phyloP scores from a whole-genome alignment of 306 rosid genomes.

The Morella rubra region DNA sequence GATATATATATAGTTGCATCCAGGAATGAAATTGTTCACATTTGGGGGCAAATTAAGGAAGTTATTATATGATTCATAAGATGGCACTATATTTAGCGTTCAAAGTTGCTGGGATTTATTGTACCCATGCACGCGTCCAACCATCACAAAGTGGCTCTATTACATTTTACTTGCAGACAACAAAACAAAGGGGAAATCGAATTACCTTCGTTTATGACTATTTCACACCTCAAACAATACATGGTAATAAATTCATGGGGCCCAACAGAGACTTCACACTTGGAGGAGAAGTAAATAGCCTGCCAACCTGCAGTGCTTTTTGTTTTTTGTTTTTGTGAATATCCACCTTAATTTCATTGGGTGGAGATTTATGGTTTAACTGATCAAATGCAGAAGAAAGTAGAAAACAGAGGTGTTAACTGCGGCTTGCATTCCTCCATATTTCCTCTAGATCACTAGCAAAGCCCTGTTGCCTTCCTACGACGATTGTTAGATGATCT shows the following conservation, averaged over 20 bases:
- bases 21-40: no score
- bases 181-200: not conserved
- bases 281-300: not conserved
- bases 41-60: no score
- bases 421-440: conserved; percentile 53
- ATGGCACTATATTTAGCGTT: no score
- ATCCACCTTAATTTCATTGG: not conserved
- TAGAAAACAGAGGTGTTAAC: not conserved
- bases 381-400: not conserved
- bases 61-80: no score
- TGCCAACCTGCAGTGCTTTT: not conserved
- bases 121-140: no score
- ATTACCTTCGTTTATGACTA: not conserved
- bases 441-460: conserved; percentile 80
- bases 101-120: no score
- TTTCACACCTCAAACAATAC: not conserved
- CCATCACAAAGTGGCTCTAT: no score
- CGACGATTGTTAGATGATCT: conserved; percentile 87
- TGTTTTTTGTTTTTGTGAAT: no score
- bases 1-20: no score
- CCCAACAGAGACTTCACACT: not conserved
- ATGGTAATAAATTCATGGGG: not conserved
- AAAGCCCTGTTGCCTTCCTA: conserved; percentile 74
- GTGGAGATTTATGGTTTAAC: not conserved
- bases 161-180: no score